Base-by-base conservation (phyloP, 805 yeast genomes). In the Ogataea haglerorum region DNA sequence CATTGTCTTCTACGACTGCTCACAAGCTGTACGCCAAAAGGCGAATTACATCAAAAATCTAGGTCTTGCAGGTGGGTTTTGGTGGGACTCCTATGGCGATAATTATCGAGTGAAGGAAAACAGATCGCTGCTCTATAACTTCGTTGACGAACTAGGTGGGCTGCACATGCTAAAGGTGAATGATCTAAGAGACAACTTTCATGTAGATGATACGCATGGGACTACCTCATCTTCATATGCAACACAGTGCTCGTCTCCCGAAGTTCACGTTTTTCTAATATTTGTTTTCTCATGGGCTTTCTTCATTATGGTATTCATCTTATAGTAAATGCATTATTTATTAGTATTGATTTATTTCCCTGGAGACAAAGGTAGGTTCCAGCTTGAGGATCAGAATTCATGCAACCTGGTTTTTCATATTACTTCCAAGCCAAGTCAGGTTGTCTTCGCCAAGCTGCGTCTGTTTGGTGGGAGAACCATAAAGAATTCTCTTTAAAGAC, bases 21-120 rank as follows among this genome's bases (percentile, higher is more conserved):
- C 67, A 0, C 64, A 68, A 4, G 70, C 82, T 2, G 76, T 74
- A 2, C 52, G 57, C 7, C 51, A 52, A 13, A 93, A 91, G 58
- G 88, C 87, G 0, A 52, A 65, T 21, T 88, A 76, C 51, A 77
- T 83, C 6, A 51, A 48, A 28, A 50, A 60, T 15, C 59, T 65
- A 6, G 54, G 66, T 0, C 63, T 89, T 8, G 95, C 82, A 0
- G 98, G 99, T 0, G 95, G 85, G 0, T 81, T 93, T 78, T 90
- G 86, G 82, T 91, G 98, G 98, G 97, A 91, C 53, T 82, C 95
- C 0, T 73, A 82, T 42, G 96, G 95, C 2, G 95, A 88, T 54
- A 53, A 61, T 2, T 53, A 34, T 31, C 55, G 61, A 34, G 24
- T 27, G 2, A 51, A 65, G 33, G 50, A 53, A 2, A 38, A 53